These are phyloP conservation scores for Magnaporthales sp. DNA, from an alignment of 2,329 filamentous ascomycete species.

Conservation along the genomic window DNA sequence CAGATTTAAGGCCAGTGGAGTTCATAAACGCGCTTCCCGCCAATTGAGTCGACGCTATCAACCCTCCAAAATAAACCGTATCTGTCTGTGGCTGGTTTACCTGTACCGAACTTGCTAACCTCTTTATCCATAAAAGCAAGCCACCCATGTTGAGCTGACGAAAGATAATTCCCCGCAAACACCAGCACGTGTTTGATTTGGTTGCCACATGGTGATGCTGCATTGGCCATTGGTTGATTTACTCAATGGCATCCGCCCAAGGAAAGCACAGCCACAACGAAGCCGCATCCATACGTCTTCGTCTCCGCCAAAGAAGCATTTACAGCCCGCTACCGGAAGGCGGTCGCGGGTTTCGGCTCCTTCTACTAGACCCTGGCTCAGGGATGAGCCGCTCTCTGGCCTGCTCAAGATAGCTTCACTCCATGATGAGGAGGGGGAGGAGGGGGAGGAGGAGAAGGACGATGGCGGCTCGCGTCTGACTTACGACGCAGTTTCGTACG, in stretches of 20 bases:
- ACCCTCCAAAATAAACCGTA: not conserved
- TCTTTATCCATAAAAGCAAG: too few relatives aligned
- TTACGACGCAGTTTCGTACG: slow-evolving; percentile 1
- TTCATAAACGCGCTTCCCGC: not conserved
- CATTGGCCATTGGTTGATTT: not conserved
- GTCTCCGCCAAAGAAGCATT: not conserved
- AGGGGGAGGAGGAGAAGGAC: not conserved
- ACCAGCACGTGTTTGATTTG: too few relatives aligned
- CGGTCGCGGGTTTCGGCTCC: not conserved
- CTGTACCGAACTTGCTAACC: not conserved
- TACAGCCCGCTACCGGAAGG: not conserved
- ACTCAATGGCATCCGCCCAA: not conserved
- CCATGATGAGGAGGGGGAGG: not conserved
- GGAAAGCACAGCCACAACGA: not conserved
- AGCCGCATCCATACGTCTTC: not conserved
- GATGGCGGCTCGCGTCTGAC: not conserved
- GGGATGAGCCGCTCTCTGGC: not conserved
- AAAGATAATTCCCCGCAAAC: too few relatives aligned
- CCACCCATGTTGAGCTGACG: too few relatives aligned
- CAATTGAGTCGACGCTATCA: not conserved
- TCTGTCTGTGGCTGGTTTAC: not conserved
- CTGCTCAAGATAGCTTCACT: not conserved
- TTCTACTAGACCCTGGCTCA: not conserved
- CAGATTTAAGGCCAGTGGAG: too few relatives aligned
- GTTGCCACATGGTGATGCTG: not conserved